Evolutionary conservation across 371 early-diverging fungal species (phyloP), one percentile per base, ranked within the genome.

Genomic region (Mucor circinelloides): DNA sequence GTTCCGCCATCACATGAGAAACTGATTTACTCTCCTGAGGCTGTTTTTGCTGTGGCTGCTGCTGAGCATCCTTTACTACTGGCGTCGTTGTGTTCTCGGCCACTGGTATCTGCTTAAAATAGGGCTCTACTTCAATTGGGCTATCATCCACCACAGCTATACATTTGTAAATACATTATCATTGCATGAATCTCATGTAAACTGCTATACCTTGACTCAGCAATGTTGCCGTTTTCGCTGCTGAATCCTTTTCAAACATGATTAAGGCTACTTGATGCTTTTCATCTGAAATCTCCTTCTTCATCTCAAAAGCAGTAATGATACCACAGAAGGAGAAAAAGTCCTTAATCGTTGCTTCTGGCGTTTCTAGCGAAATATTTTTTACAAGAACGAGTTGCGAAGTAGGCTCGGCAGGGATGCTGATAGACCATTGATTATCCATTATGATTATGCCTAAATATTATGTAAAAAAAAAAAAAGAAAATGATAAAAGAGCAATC

Each of bases 271-370:
- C 65, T 50, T 83, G 82, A 38, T 75, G 68, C 23, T 75, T 74
- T 34, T 76, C 85, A 57, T 68, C 67, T 38, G 70, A 63, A 17
- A 72, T 78, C 57, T 71, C 72, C 36, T 63, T 61, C 57, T 77
- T 73, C 66, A 88, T 66, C 69, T 86, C 85, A 63, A 88, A 83
- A 58, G 80, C 78, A 57, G 73, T 58, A 64, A 88, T 87, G 68
- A 81, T 81, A 56, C 89, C 89, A 68, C 89, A 87, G 70, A 88
- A 88, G 32, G 77, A 57, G 66, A 88, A 87, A 60, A 88, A 89
- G 66, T 87, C 87, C 58, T 76, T 77, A 52, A 86, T 76, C 1
- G 76, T 78, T 27, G 70, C 65, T 69, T 84, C 79, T n/a, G 67
- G 56, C 1, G 85, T 84, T 56, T 67, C 67, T 12, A 58, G 42